These are phyloP conservation scores for Plenodomus lindquistii DNA, from an alignment of 2,329 filamentous ascomycete species.

Conservation along the genomic window DNA sequence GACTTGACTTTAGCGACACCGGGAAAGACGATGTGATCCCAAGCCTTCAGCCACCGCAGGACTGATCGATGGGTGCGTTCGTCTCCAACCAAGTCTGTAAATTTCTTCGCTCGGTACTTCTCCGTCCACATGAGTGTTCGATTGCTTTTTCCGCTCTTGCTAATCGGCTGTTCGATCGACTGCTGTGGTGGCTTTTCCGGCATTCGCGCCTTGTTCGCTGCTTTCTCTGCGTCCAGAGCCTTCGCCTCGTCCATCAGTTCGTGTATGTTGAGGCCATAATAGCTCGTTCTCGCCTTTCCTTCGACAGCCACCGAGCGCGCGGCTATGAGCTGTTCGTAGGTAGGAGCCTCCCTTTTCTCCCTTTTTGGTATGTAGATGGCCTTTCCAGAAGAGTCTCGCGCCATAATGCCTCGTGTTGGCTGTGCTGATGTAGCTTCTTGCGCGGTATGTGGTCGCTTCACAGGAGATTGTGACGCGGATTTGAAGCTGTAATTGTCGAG, in stretches of 20 bases:
- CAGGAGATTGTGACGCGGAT: conserved; percentile 26
- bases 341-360: conserved; percentile 49
- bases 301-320: conserved; percentile 65
- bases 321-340: conserved; percentile 71
- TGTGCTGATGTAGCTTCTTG: conserved; percentile 21
- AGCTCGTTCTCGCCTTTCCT: conserved; percentile 72
- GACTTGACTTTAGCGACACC: conserved; percentile 65
- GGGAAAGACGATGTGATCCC: conserved; percentile 93
- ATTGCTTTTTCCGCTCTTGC: conserved; percentile 32
- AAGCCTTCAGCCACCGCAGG: conserved; percentile 88
- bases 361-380: conserved; percentile 61
- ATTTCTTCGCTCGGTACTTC: conserved; percentile 90
- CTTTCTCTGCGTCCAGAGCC: conserved; percentile 57
- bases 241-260: conserved; percentile 73
- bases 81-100: conserved; percentile 91
- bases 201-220: conserved; percentile 24
- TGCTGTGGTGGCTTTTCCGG: conserved; percentile 32
- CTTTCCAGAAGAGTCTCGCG: conserved; percentile 60
- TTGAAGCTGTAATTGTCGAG: conserved; percentile 36
- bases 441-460: conserved; percentile 16
- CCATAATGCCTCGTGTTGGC: conserved; percentile 22
- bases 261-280: conserved; percentile 93
- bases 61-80: conserved; percentile 91
- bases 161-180: conserved; percentile 45
- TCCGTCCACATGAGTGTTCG: conserved; percentile 84